A percentile compares a stretch with the other conserved stretches of the same genome.
These are phyloP conservation scores for Yamadazyma nakazawae DNA, from an alignment of 805 yeast species.

Conservation along the genomic window DNA sequence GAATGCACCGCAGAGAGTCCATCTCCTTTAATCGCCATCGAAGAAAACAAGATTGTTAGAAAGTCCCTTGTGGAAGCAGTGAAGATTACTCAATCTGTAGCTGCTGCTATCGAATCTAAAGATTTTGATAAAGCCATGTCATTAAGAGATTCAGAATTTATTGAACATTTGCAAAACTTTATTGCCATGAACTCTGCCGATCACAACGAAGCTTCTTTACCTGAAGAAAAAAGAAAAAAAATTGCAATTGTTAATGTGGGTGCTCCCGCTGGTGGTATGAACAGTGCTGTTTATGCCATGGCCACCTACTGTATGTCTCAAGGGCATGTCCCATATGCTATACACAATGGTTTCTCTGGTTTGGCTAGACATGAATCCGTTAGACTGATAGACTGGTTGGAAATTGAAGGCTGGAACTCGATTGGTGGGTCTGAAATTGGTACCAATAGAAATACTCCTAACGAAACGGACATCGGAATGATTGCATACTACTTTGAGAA, in stretches of 20 bases:
- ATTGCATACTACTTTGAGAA: slow-evolving; percentile 92
- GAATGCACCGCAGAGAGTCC: slow-evolving; percentile 87
- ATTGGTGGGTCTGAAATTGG: slow-evolving; percentile 97
- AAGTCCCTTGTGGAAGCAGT: slow-evolving; percentile 90
- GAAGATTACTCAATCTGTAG: slow-evolving; percentile 80
- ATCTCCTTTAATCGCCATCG: slow-evolving; percentile 89
- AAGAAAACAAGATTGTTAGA: slow-evolving; percentile 82
- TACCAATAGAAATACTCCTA: slow-evolving; percentile 85
- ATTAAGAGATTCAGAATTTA: slow-evolving; percentile 83
- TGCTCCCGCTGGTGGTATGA: slow-evolving; percentile 97
- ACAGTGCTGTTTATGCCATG: slow-evolving; percentile 88
- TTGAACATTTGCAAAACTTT: slow-evolving; percentile 74
- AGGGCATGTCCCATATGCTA: slow-evolving; percentile 89
- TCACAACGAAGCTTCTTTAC: slow-evolving; percentile 58
- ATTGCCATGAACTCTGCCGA: slow-evolving; percentile 65
- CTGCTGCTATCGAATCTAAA: slow-evolving; percentile 73
- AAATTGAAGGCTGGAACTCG: slow-evolving; percentile 84
- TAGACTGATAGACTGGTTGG: slow-evolving; percentile 71
- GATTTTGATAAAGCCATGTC: slow-evolving; percentile 86
- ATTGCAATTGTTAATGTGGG: slow-evolving; percentile 90
- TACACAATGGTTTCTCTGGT: slow-evolving; percentile 92
- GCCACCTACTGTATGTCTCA: slow-evolving; percentile 82
- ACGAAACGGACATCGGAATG: slow-evolving; percentile 75
- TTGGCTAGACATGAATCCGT: slow-evolving; percentile 86
- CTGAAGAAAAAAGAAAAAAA: slow-evolving; percentile 58